phyloP scores from a whole-genome alignment of 2,329 filamentous ascomycete species.

The Monilinia polystroma region DNA sequence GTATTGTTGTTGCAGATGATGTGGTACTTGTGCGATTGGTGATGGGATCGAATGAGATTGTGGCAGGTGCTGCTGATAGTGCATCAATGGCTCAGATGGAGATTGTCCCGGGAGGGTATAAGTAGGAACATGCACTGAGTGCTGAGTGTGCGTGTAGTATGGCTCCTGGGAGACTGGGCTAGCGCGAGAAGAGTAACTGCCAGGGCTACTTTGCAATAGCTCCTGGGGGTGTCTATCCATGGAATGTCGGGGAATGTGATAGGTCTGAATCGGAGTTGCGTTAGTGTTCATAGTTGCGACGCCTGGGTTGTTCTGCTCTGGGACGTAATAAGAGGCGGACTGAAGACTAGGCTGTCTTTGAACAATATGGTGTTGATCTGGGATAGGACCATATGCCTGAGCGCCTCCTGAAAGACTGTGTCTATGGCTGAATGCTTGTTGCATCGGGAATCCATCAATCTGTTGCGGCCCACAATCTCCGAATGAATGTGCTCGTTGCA shows the following conservation, averaged over 20 bases:
- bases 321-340: constrained; percentile 49
- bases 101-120: constrained; percentile 51
- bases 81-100: constrained; percentile 48
- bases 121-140: constrained; percentile 48
- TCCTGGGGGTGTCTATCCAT: constrained; percentile 45
- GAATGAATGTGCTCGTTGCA: constrained; percentile 55
- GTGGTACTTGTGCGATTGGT: constrained; percentile 39
- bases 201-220: constrained; percentile 59
- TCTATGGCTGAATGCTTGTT: constrained; percentile 46
- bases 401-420: constrained; percentile 49
- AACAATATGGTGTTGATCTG: constrained; percentile 46
- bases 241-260: constrained; percentile 46
- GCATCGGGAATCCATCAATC: constrained; percentile 39
- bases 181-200: constrained; percentile 56
- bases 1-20: constrained; percentile 43
- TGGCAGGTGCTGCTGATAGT: constrained; percentile 39
- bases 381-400: constrained; percentile 48
- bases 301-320: constrained; percentile 61
- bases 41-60: constrained; percentile 35
- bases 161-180: constrained; percentile 54
- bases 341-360: constrained; percentile 39
- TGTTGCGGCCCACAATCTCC: constrained; percentile 53
- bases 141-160: constrained; percentile 54
- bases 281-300: constrained; percentile 61
- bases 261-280: constrained; percentile 48